phyloP scores from a whole-genome alignment of 495 filamentous ascomycete genomes.

The Trypethelium eluteriae region DNA sequence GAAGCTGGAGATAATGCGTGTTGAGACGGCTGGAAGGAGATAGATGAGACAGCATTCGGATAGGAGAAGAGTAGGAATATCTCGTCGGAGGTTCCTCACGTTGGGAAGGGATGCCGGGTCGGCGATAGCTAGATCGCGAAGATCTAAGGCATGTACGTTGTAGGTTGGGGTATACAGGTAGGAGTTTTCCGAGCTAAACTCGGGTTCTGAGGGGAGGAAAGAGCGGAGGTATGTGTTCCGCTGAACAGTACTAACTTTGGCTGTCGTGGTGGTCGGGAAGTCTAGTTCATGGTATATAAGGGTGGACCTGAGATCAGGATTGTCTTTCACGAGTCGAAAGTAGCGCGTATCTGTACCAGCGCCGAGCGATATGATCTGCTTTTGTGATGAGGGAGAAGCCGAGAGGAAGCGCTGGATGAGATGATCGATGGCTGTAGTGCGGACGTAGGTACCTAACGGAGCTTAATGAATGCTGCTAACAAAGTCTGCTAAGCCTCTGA shows the following conservation, averaged over 20 bases:
- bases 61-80: constrained; percentile 70
- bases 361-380: constrained; percentile 88
- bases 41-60: constrained; percentile 96
- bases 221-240: constrained; percentile 16
- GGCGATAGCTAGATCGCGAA: constrained; percentile 50
- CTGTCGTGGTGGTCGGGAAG: constrained; percentile 63
- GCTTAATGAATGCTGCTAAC: background rate
- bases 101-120: constrained; percentile 28
- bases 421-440: constrained; percentile 76
- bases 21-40: constrained; percentile 55
- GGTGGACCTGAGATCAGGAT: constrained; percentile 25
- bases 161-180: constrained; percentile 39
- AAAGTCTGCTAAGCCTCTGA: background rate
- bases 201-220: background rate
- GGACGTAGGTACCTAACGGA: constrained; percentile 75
- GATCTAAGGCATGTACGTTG: constrained; percentile 72
- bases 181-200: constrained; percentile 31
- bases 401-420: constrained; percentile 66
- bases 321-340: constrained; percentile 53
- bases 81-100: constrained; percentile 40
- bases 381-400: constrained; percentile 32
- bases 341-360: constrained; percentile 88
- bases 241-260: constrained; percentile 52
- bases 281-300: constrained; percentile 89
- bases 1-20: constrained; percentile 60